These are phyloP conservation scores for Boletus hoseneyae DNA, from an alignment of 1,284 basidiomycete genomes.

Conservation along the genomic window DNA sequence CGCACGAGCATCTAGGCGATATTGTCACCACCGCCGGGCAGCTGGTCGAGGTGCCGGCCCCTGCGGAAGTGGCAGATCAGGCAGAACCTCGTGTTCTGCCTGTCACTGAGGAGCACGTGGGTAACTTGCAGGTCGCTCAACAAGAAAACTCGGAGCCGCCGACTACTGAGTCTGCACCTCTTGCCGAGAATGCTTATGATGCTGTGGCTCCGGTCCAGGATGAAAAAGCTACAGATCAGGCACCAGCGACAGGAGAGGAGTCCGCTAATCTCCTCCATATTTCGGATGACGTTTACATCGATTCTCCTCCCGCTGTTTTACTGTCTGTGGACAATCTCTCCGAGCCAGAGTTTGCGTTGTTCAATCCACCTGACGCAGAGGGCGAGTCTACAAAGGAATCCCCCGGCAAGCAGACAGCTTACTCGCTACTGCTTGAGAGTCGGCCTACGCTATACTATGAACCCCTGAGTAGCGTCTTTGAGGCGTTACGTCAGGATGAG, in stretches of 20 bases:
- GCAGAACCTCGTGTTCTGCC: conserved; percentile 1
- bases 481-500: conserved; percentile 61
- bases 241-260: conserved; percentile 10
- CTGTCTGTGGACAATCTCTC: conserved; percentile 47
- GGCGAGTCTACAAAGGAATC: conserved; percentile 27
- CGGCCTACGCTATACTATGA: conserved; percentile 72
- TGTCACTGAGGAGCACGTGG: conserved; percentile 5
- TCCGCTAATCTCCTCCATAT: conserved; percentile 57
- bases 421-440: conserved; percentile 50
- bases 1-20: conserved; percentile 15
- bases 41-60: conserved; percentile 5
- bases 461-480: conserved; percentile 62
- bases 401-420: conserved; percentile 16
- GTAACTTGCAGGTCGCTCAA: conserved; percentile 8
- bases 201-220: conserved; percentile 5
- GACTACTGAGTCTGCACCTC: conserved; percentile 9
- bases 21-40: conserved; percentile 1
- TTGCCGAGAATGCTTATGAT: conserved; percentile 5
- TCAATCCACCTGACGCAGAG: conserved; percentile 45
- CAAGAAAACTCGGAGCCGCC: conserved; percentile 12
- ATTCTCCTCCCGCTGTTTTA: conserved; percentile 69
- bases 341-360: conserved; percentile 48
- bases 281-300: conserved; percentile 67
- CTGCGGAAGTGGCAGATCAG: conserved; percentile 6
- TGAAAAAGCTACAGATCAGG: conserved; percentile 12